Percentiles rank a stretch among this genome's conserved stretches.
These are phyloP conservation scores for Tulasnella sp. DNA, from an alignment of 768 basidiomycete genomes.

Conservation along the genomic window DNA sequence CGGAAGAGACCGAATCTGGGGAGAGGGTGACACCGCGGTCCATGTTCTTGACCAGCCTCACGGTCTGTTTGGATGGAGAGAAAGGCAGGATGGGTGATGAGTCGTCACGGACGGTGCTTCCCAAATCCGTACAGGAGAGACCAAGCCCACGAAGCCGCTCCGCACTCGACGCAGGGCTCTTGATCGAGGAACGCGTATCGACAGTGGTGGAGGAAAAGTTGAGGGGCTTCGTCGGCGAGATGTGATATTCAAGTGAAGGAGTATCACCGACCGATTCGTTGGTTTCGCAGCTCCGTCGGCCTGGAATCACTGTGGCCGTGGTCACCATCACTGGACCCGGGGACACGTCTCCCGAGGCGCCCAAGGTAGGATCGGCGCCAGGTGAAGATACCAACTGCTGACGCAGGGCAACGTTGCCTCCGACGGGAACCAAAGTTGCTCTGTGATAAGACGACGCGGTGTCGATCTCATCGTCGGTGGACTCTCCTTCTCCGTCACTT, in stretches of 20 bases:
- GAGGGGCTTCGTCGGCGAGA: neutral
- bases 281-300: neutral
- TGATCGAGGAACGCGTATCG: neutral
- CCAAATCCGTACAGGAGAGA: neutral
- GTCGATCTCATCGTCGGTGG: neutral
- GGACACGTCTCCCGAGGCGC: neutral
- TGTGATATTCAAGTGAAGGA: neutral
- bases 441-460: neutral
- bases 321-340: constrained; percentile 1
- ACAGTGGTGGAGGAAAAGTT: neutral
- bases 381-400: neutral
- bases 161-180: neutral
- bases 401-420: neutral
- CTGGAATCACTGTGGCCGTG: neutral
- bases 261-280: neutral
- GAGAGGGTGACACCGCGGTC: neutral
- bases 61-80: constrained; percentile 9
- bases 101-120: neutral
- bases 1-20: neutral
- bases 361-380: neutral
- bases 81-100: neutral
- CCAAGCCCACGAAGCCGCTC: neutral
- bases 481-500: neutral
- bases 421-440: neutral
- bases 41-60: neutral